Base-by-base conservation (phyloP, 1,284 basidiomycete species). In the Malassezia arunalokei region DNA sequence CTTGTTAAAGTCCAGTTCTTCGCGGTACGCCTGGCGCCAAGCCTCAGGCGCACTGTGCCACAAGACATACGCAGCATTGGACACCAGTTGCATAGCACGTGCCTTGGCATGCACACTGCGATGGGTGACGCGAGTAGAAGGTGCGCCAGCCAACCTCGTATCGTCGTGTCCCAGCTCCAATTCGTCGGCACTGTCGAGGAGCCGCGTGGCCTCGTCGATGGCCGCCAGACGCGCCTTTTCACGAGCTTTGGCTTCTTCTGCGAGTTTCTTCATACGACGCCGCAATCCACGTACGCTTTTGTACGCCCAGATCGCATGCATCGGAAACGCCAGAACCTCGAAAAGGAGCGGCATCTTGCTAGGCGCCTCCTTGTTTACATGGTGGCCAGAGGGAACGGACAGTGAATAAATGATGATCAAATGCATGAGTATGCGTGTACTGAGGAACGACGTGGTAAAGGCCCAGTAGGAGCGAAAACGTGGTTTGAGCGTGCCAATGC, bases 281-380 rank as follows among this genome's bases (percentile, higher is more conserved):
- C 59, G 60, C 8, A 71, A 56, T 29, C 63, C 63, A 45, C 62
- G 60, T 33, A 71, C 58, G 46, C 64, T 64, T 57, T 73, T 73
- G 63, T 66, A 69, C 5, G 65, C 66, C 70, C 70, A 73, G 51
- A 64, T 65, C 4, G 68, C 45, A 44, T 73, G 70, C 70, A 73
- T 73, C 2, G 70, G 70, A 28, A 66, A 65, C n/a, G 68, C 64
- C 7, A 53, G 54, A 1, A 58, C 33, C 3, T 61, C 43, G 46
- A 58, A 63, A 45, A 65, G 51, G 43, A 59, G 35, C 9, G 66
- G 66, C 6, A 61, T 60, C 59, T 56, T 63, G 31, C 58, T 60
- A 14, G 66, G 60, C 41, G 59, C 47, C 37, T 62, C 51, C 29
- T 54, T 57, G 29, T 64, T 59, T 5, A 64, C 62, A 8, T 39